Base-by-base conservation (phyloP, 2,329 filamentous ascomycete species). In the Pseudocercospora eumusae region DNA sequence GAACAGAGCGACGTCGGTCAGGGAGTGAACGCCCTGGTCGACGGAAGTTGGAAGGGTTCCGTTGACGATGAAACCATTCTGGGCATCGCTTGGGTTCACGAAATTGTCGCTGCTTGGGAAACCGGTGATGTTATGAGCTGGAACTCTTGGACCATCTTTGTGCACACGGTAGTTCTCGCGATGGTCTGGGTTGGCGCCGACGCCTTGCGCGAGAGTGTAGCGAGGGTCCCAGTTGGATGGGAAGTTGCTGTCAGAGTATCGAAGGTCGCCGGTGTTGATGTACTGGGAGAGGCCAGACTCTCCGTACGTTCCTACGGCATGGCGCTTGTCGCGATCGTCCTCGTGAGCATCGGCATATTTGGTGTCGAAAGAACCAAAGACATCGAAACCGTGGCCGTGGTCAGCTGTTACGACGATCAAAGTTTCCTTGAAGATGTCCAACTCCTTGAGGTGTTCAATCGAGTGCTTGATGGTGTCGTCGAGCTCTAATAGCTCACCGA, bases 371-470 rank as follows among this genome's bases (percentile, higher is more conserved):
- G 83, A 87, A 65, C 91, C 91, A 74, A 88, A 93, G 68, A 96
- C 91, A 69, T 93, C 91, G 74, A 96, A 96, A 59, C 91, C 91
- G 78, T 96, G 91, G 45, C 91, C 91, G 80, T 95, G 91, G 73
- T 96, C 91, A n/a, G 91, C 89, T 2, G 91, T 92, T 54, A 95
- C 89, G 55, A 96, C 74, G 66, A 96, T 82, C 3, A 93, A 84
- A 0, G 91, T 96, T 64, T 92, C 85, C 9, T 93, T 85, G 31
- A 92, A 82, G 60, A 86, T 82, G 61, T 84, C 84, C 6, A 91
- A 80, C 31, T 82, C 78, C 70, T 85, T 81, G 47, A 96, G 86
- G 73, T 90, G 87, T 52, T 82, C 82, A 58, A 93, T 82, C 2
- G 90, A 92, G 18, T 89, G 89, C 57, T 86, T 86, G 68, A 96